A percentile compares a stretch with the other conserved stretches of the same genome.
Evolutionary conservation across 441 rosid species (phyloP).

Genomic region (Codiaeum variegatum): DNA sequence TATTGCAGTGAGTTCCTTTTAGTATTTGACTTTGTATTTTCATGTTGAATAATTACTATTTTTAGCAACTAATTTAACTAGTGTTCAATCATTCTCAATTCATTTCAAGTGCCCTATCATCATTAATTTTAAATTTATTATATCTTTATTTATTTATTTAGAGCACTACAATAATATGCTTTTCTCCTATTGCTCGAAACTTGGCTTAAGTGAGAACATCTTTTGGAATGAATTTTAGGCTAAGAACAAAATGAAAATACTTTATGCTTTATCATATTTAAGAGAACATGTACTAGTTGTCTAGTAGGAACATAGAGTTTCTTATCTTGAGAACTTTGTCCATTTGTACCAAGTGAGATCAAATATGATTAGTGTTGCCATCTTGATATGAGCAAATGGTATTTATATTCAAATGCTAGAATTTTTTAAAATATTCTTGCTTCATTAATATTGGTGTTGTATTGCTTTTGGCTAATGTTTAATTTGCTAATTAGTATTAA

Average conservation of each 20-base stretch:
- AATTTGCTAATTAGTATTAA: too few species aligned
- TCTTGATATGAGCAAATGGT: too few species aligned
- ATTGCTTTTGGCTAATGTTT: too few species aligned
- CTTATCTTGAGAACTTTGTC: not conserved
- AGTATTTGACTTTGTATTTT: not conserved
- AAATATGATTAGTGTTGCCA: not conserved
- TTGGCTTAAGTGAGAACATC: not conserved
- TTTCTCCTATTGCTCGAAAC: not conserved
- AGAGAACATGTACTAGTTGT: not conserved
- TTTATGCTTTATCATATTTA: too few species aligned
- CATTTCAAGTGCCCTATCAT: too few species aligned
- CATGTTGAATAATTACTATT: not conserved
- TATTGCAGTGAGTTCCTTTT: conserved; percentile 71
- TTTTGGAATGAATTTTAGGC: not conserved
- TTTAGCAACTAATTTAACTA: not conserved
- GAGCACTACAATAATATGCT: too few species aligned
- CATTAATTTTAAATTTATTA: too few species aligned
- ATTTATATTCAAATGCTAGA: too few species aligned
- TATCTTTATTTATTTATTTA: too few species aligned
- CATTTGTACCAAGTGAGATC: not conserved
- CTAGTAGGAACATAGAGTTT: not conserved
- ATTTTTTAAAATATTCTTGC: too few species aligned
- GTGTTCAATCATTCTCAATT: not conserved
- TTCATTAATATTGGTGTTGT: too few species aligned
- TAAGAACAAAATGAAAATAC: not conserved